Evolutionary conservation across 306 rosid genomes (phyloP), one percentile per base, ranked within the genome.

Genomic region (Astragalus glycyphyllos): DNA sequence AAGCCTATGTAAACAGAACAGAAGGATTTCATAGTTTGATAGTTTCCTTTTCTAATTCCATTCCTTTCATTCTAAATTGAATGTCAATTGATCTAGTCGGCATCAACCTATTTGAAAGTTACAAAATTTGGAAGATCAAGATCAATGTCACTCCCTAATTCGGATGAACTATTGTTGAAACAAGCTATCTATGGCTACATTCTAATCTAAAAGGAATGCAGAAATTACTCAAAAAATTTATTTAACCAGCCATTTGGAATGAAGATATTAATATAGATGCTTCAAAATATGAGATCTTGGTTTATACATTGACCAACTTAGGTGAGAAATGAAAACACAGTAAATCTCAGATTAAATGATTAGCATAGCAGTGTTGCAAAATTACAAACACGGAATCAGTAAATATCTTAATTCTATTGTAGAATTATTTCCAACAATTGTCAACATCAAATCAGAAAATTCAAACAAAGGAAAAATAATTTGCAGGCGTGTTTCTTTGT

Each of bases 51-150:
- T 23, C 32, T 35, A 11, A 38, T 46, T 46, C 48, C 11, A 34
- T 5, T 14, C 26, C 26, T 4, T 56, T 14, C 56, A 34, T 37
- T 63, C 46, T 46, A 14, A 45, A 45, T 46, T 20, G 41, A 64
- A 49, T 55, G 35, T 51, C 38, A 69, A 60, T 6, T 47, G 32
- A 31, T 29, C 58, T 45, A 59, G 57, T 41, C 49, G 49, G 55
- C 38, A 67, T 66, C 29, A 34, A 63, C 37, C 47, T 2, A 56
- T 75, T 32, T 16, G 23, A 16, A 65, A 5, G 32, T 32, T 12
- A 40, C n/a, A 56, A 65, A 7, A 11, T 11, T 11, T 65, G 11
- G 73, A 55, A 55, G 42, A 44, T 44, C 40, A 74, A 63, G 58
- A 47, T 65, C 45, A 66, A 32, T n/a, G n/a, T n/a, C n/a, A n/a